Evolutionary conservation across 176 grass and related monocot species (phyloP), one percentile per base, ranked within the genome.

Genomic region (Paspalum vaginatum): DNA sequence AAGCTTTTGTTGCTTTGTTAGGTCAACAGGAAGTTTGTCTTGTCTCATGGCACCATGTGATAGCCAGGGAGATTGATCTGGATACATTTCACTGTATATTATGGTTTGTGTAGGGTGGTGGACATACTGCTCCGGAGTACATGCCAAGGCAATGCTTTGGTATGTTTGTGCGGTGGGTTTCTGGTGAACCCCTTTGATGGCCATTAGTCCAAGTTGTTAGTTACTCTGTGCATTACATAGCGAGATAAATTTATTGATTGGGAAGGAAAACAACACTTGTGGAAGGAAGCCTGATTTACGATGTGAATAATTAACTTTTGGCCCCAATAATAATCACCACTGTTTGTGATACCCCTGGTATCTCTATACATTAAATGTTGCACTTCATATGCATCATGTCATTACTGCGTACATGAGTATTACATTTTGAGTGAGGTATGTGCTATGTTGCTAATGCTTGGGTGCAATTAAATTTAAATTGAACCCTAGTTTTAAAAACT

Each of bases 101-200:
- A 25, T 65, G 17, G 27, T 72, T 9, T 22, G 61, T 72, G n/a
- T n/a, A 92, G 83, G 90, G 87, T 45, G 90, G 68, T 67, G 87
- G 90, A 4, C 87, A 92, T 49, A 91, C 86, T 18, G 89, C 86
- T 21, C 89, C 86, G 5, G 89, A 86, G 70, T 88, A 91, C 82
- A 92, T 84, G 79, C 86, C 87, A 38, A 92, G 55, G 63, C 63
- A 92, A 63, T 87, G 90, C 11, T 59, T 84, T 24, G 60, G 46
- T 6, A 92, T 92, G 87, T 18, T 92, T 65, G 18, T n/a, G 15
- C 74, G 90, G 50, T 92, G 87, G 87, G 1, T 87, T 47, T 84
- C 79, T 15, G 58, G 57, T 7, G 37, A 74, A 3, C 77, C 89
- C 47, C 81, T 91, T 50, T 91, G 85, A 91, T 54, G 41, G 21